Evolutionary conservation across 306 rosid species (phyloP).

Genomic region (Abrus precatorius): DNA sequence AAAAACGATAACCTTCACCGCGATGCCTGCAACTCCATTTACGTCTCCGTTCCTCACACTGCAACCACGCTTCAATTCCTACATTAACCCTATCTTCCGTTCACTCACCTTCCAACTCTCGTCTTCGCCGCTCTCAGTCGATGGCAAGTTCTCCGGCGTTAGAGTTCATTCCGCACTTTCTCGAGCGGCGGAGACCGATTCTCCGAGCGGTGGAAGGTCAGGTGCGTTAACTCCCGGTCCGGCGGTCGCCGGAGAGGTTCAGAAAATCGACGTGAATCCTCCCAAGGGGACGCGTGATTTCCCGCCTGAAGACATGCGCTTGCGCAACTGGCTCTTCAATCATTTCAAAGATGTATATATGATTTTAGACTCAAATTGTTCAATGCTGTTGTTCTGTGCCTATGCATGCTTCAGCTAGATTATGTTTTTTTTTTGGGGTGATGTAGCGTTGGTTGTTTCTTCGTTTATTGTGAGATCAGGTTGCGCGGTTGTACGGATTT

Average conservation of each 20-base stretch:
- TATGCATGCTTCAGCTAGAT: slow-evolving; percentile 8
- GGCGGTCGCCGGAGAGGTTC: slow-evolving; percentile 55
- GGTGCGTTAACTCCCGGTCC: slow-evolving; percentile 74
- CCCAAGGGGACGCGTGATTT: slow-evolving; percentile 96
- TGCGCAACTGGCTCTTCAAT: slow-evolving; percentile 87
- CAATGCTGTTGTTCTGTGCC: background rate
- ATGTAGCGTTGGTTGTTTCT: background rate
- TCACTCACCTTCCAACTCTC: slow-evolving; percentile 52
- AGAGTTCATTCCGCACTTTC: slow-evolving; percentile 56
- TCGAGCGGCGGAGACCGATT: slow-evolving; percentile 53
- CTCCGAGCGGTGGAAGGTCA: slow-evolving; percentile 64
- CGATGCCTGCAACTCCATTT: slow-evolving; percentile 71
- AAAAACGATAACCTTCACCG: background rate
- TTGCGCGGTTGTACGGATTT: slow-evolving; percentile 78
- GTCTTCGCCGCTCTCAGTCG: slow-evolving; percentile 56
- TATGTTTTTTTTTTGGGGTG: background rate
- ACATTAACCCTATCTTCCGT: slow-evolving; percentile 60
- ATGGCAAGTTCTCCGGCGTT: slow-evolving; percentile 48
- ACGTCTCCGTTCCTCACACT: slow-evolving; percentile 59
- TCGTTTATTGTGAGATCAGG: slow-evolving; percentile 51
- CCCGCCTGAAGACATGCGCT: slow-evolving; percentile 77
- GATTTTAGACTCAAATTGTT: background rate
- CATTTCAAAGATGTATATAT: slow-evolving; percentile 76
- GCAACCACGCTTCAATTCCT: slow-evolving; percentile 62
- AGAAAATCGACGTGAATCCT: slow-evolving; percentile 85